These are phyloP conservation scores for Pinus taeda DNA, from an alignment of 75 land plant species.

Conservation along the genomic window DNA sequence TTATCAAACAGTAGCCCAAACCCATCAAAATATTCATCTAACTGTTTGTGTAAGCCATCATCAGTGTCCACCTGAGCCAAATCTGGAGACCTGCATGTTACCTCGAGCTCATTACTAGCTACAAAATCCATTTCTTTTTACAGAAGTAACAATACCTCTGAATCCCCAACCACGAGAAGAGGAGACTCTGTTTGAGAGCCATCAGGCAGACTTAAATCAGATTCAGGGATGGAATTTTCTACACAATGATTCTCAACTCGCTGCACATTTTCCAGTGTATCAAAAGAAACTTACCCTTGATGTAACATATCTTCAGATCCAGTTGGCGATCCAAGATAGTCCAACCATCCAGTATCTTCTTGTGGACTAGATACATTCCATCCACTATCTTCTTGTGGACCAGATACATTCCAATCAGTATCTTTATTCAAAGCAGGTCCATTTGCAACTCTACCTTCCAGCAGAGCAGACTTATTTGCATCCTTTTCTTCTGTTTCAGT, in stretches of 20 bases:
- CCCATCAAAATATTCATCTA: slow-evolving; percentile 30
- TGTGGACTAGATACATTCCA: not conserved
- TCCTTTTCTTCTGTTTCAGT: not conserved
- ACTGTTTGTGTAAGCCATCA: too few relatives aligned
- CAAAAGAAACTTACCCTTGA: not conserved
- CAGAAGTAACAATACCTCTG: slow-evolving; percentile 44
- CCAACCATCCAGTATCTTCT: slow-evolving; percentile 7
- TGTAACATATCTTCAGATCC: slow-evolving; percentile 7
- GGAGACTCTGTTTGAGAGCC: slow-evolving; percentile 5
- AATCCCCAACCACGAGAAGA: slow-evolving; percentile 8
- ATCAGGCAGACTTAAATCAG: not conserved
- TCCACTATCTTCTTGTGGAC: not conserved
- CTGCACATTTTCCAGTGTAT: slow-evolving; percentile 6
- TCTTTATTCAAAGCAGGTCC: not conserved
- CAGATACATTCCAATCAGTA: slow-evolving; percentile 5
- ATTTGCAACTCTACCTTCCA: slow-evolving; percentile 5
- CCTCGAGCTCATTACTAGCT: slow-evolving; percentile 1
- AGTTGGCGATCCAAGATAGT: not conserved
- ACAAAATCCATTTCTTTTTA: slow-evolving; percentile 25
- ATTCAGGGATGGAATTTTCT: not conserved
- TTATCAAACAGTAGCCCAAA: slow-evolving; percentile 8
- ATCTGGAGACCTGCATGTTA: not conserved
- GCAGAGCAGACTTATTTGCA: slow-evolving; percentile 4
- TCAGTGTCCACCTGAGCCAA: not conserved
- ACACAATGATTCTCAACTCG: not conserved